Evolutionary conservation across 108 stramenopile genomes (phyloP), one percentile per base, ranked within the genome.

Genomic region (Fistulifera pelliculosa): DNA sequence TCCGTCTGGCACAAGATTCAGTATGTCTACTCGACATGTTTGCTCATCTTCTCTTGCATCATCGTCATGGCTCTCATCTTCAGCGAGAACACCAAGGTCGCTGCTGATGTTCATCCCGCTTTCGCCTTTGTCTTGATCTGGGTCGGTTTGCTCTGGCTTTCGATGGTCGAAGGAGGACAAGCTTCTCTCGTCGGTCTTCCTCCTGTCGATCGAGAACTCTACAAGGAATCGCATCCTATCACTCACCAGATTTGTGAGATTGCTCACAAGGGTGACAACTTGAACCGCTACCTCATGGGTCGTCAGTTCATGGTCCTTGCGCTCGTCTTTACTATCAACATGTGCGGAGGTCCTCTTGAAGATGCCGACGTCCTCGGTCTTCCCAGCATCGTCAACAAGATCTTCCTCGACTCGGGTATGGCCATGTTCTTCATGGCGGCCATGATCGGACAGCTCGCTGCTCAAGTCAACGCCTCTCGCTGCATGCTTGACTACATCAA

Each of bases 221-320:
- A 90, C 80, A 68, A 65, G 42, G 75, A 85, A 41, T 65, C 62
- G 28, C 88, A 90, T 49, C 76, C 79, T 12, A 69, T 79, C 56
- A 65, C 88, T n/a, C 72, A 70, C 68, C 61, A 78, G 56, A 67
- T 64, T 57, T 65, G 66, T 38, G 58, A 55, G 24, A 41, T 76
- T 53, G 62, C 61, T 50, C 71, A 81, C 75, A 76, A 72, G 73
- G 89, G 84, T 49, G 85, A 86, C 73, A 90, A 90, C 74, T 53
- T 90, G 43, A 83, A 90, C 39, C 77, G 87, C 24, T 90, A 76
- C 76, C 56, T 90, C 25, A 69, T 90, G 65, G 84, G 89, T 49
- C 77, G 89, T 72, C 88, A 90, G 61, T 84, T 90, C 70, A 78
- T 90, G 74, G 84, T 90, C 44, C 58, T 90, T 38, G 47, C 81